phyloP scores from a whole-genome alignment of 257 asterid species.

The Nicotiana benthamiana region DNA sequence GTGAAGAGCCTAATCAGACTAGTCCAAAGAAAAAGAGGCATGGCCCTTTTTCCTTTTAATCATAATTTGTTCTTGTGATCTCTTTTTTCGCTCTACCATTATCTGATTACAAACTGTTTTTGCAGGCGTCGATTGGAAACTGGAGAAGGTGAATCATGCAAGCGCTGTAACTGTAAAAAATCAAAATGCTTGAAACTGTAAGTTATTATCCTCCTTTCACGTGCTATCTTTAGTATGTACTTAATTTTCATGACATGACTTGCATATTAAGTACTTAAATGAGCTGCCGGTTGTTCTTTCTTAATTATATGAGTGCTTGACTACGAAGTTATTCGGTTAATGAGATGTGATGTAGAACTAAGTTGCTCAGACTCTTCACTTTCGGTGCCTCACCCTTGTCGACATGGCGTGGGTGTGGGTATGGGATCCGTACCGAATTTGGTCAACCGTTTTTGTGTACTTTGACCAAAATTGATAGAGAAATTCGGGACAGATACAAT shows the following conservation, averaged over 20 bases:
- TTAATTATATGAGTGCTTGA: background rate
- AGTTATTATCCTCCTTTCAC: conserved; percentile 20
- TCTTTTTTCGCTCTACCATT: background rate
- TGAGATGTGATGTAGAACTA: background rate
- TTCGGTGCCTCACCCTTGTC: no score
- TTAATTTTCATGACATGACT: background rate
- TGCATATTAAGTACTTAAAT: background rate
- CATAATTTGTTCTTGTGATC: background rate
- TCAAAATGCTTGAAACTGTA: conserved; percentile 97
- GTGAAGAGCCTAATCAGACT: conserved; percentile 54
- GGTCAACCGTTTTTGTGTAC: no score
- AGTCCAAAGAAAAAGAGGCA: conserved; percentile 94
- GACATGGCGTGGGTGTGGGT: no score
- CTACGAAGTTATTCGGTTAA: background rate
- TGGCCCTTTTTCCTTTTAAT: background rate
- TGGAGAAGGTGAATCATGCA: conserved; percentile 65
- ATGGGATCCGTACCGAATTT: no score
- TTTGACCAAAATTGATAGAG: no score
- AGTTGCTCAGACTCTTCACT: no score
- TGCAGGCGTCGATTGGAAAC: conserved; percentile 58
- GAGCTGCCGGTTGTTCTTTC: background rate
- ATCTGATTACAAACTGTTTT: conserved; percentile 14
- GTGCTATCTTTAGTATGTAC: background rate
- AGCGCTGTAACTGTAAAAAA: conserved; percentile 95
- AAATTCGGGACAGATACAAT: no score